phyloP scores from a whole-genome alignment of 352 stramenopile genomes.

The Phytophthora citrophthora region DNA sequence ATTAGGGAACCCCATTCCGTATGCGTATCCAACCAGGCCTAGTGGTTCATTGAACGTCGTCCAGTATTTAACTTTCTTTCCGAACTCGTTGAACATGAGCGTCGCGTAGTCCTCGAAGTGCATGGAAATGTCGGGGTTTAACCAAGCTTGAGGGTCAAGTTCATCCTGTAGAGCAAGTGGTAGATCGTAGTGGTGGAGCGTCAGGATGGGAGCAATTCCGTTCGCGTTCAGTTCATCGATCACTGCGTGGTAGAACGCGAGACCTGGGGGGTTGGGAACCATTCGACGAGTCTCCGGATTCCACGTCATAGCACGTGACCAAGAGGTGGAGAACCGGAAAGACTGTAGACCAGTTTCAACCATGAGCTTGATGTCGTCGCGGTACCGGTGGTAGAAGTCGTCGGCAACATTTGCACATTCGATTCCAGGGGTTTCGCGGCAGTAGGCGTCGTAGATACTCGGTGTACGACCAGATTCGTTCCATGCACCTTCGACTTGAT shows the following conservation, averaged over 20 bases:
- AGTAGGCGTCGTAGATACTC: constrained; percentile 94
- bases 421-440: constrained; percentile 55
- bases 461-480: constrained; percentile 73
- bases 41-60: constrained; percentile 96
- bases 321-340: constrained; percentile 94
- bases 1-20: constrained; percentile 69
- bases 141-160: constrained; percentile 54
- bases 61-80: constrained; percentile 92
- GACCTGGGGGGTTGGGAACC: constrained; percentile 81
- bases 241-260: constrained; percentile 92
- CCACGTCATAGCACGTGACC: constrained; percentile 88
- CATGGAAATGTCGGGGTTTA: constrained; percentile 57
- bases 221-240: constrained; percentile 81
- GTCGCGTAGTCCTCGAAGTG: constrained; percentile 87
- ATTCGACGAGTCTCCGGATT: constrained; percentile 52
- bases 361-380: constrained; percentile 93
- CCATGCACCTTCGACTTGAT: constrained; percentile 92
- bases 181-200: constrained; percentile 95
- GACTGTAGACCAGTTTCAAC: constrained; percentile 88
- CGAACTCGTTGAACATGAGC: constrained; percentile 92
- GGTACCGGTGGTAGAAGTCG: constrained; percentile 92
- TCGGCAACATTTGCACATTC: constrained; percentile 90
- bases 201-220: constrained; percentile 90
- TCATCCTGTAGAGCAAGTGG: constrained; percentile 83
- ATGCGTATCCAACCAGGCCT: constrained; percentile 85